Evolutionary conservation across 2,329 filamentous ascomycete genomes (phyloP).

Genomic region (Claviceps arundinis): DNA sequence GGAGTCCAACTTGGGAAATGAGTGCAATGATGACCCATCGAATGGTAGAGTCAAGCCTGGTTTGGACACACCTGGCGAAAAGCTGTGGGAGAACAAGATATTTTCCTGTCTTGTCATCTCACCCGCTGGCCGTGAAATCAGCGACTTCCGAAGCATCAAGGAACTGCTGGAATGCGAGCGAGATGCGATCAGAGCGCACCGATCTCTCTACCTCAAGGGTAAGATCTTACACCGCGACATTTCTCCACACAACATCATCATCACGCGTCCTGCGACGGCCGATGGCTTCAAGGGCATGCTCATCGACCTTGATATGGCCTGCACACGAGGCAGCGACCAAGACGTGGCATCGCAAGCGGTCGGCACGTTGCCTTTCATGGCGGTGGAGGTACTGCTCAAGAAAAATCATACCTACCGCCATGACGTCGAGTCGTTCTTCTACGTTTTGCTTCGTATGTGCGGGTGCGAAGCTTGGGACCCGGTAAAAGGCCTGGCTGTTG

Average conservation of each 20-base stretch:
- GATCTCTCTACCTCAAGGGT: slow-evolving; percentile 1
- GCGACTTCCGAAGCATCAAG: not conserved
- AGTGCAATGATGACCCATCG: not conserved
- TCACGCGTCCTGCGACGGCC: not conserved
- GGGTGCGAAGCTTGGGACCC: slow-evolving; percentile 4
- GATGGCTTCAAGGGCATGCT: slow-evolving; percentile 14
- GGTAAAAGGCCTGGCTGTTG: not conserved
- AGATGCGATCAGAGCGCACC: slow-evolving; percentile 5
- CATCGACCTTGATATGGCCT: slow-evolving; percentile 10
- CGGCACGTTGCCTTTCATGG: slow-evolving; percentile 22
- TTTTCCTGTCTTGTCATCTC: slow-evolving; percentile 5
- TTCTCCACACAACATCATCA: slow-evolving; percentile 4
- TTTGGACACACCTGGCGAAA: slow-evolving; percentile 5
- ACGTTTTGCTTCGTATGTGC: slow-evolving; percentile 10
- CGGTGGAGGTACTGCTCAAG: slow-evolving; percentile 18
- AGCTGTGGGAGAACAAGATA: slow-evolving; percentile 6
- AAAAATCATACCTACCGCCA: slow-evolving; percentile 14
- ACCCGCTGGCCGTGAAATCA: slow-evolving; percentile 6
- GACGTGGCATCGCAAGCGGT: slow-evolving; percentile 13
- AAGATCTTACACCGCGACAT: slow-evolving; percentile 5
- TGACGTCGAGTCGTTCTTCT: slow-evolving; percentile 7
- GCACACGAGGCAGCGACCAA: slow-evolving; percentile 9
- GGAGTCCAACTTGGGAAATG: slow-evolving; percentile 5
- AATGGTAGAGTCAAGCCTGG: slow-evolving; percentile 3
- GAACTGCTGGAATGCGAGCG: slow-evolving; percentile 2